phyloP scores from a whole-genome alignment of 352 stramenopile genomes.

The Pythium oligandrum region DNA sequence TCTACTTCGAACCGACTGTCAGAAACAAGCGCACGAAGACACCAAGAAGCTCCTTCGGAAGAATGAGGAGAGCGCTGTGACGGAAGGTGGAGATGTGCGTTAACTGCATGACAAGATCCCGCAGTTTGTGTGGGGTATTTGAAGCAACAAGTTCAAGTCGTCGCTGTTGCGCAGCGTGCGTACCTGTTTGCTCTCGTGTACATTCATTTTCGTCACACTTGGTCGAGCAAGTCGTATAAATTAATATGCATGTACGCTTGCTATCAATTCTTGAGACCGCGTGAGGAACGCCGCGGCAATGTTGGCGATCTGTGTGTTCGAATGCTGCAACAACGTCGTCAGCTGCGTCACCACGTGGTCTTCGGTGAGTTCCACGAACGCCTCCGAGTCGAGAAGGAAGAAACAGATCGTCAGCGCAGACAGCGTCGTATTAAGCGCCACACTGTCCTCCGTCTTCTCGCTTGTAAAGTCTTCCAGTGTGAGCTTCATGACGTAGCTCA shows the following conservation, averaged over 20 bases:
- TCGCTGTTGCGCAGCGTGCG: no score
- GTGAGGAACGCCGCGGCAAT: conserved; percentile 32
- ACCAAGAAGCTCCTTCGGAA: no score
- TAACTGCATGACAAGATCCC: no score
- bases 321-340: conserved; percentile 23
- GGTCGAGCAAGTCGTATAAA: no score
- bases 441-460: not conserved
- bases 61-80: no score
- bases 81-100: no score
- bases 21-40: no score
- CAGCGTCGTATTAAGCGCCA: conserved; percentile 36
- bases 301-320: conserved; percentile 44
- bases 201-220: no score
- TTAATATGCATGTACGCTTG: not conserved
- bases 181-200: no score
- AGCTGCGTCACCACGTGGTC: conserved; percentile 30
- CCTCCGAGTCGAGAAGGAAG: conserved; percentile 61
- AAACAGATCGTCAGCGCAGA: conserved; percentile 55
- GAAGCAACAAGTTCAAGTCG: no score
- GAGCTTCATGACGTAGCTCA: conserved; percentile 35
- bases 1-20: no score
- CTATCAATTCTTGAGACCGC: conserved; percentile 44
- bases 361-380: conserved; percentile 35
- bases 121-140: no score
- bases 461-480: conserved; percentile 10